Percentiles rank a stretch among this genome's conserved stretches.
Evolutionary conservation across 768 basidiomycete species (phyloP).

Genomic region (Paxillus ammoniavirescens): DNA sequence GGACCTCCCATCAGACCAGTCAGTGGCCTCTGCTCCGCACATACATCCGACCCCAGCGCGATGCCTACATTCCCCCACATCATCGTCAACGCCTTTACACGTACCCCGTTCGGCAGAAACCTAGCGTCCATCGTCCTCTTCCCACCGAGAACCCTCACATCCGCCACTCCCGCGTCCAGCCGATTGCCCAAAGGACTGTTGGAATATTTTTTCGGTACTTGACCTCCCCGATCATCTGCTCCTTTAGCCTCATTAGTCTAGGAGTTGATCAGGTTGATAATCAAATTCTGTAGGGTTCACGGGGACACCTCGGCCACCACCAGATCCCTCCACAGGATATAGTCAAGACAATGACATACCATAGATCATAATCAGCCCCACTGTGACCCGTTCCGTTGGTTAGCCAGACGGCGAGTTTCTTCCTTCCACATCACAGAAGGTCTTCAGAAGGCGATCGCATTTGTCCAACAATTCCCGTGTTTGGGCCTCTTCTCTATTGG

Average conservation of each 20-base stretch:
- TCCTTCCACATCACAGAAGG: conserved; percentile 33
- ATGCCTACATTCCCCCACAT: conserved; percentile 26
- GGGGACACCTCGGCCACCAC: neutral
- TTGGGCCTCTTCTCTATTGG: conserved; percentile 48
- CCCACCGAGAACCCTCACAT: no score
- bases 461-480: conserved; percentile 48
- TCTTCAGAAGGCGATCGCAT: conserved; percentile 53
- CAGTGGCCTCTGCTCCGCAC: no score
- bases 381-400: neutral
- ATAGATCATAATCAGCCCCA: no score
- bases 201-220: no score
- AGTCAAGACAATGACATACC: neutral
- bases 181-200: no score
- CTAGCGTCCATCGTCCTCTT: conserved; percentile 41
- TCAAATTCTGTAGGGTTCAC: neutral
- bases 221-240: no score
- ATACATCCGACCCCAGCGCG: no score
- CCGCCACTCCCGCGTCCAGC: no score
- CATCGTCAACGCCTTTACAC: conserved; percentile 44
- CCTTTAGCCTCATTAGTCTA: no score
- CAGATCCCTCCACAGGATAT: neutral
- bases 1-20: no score
- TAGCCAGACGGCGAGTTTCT: conserved; percentile 19
- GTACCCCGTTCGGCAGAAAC: conserved; percentile 41
- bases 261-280: no score